phyloP scores from a whole-genome alignment of 2,329 filamentous ascomycete species.

The Penicillium hesseltinei region DNA sequence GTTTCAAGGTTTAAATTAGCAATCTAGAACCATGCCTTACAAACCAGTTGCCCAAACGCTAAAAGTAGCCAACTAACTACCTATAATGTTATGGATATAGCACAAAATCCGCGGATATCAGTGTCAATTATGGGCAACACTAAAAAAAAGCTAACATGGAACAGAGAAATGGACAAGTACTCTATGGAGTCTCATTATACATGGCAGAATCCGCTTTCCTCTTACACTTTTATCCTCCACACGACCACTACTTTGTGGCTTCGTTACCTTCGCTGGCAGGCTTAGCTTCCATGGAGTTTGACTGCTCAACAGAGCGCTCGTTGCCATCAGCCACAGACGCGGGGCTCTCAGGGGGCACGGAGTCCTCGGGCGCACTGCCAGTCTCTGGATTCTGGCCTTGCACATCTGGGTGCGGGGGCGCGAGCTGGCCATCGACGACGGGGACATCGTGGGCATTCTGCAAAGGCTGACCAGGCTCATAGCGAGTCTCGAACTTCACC shows the following conservation, averaged over 20 bases:
- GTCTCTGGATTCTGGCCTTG: constrained; percentile 60
- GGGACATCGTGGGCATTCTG: constrained; percentile 73
- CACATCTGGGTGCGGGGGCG: constrained; percentile 56
- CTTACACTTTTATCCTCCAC: constrained; percentile 2
- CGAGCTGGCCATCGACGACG: constrained; percentile 40
- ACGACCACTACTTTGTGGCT: constrained; percentile 39
- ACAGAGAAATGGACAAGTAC: constrained; percentile 11
- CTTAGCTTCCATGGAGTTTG: constrained; percentile 41
- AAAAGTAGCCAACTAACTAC: neutral
- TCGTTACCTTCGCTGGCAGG: constrained; percentile 50
- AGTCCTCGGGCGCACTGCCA: constrained; percentile 40
- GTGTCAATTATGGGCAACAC: neutral
- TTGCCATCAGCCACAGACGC: constrained; percentile 40
- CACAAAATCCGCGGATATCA: neutral
- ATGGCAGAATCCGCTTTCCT: constrained; percentile 12
- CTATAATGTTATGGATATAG: neutral
- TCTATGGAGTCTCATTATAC: constrained; percentile 22
- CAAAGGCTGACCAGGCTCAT: constrained; percentile 88
- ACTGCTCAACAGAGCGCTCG: constrained; percentile 38
- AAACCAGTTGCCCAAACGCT: neutral
- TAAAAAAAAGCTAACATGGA: constrained; percentile 7
- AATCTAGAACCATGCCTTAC: neutral
- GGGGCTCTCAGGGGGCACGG: constrained; percentile 37
- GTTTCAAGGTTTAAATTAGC: neutral
- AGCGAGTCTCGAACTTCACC: constrained; percentile 91